Percentiles rank a stretch among this genome's conserved stretches.
phyloP scores from a whole-genome alignment of 164 flowering plant species.

The Cinnamomum chago region DNA sequence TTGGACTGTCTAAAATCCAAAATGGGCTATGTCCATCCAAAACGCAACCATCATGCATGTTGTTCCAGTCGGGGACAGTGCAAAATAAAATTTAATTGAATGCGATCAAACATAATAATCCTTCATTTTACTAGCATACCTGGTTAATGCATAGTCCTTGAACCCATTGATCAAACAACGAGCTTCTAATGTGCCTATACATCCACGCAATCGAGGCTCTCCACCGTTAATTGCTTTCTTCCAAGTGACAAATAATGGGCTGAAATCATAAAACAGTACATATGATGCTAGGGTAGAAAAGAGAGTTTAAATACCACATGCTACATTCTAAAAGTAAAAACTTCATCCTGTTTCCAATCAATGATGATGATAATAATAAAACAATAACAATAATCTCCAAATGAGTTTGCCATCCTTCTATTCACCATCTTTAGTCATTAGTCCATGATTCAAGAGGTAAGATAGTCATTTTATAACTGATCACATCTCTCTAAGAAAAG shows the following conservation, averaged over 20 bases:
- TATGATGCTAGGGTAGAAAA: not conserved
- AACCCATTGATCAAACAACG: slow-evolving; percentile 79
- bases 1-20: too few species aligned
- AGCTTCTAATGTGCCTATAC: slow-evolving; percentile 94
- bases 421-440: not conserved
- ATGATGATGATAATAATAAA: too few species aligned
- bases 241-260: slow-evolving; percentile 99
- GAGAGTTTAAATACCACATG: not conserved
- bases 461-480: too few species aligned
- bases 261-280: slow-evolving; percentile 25
- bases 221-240: slow-evolving; percentile 86
- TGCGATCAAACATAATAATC: not conserved
- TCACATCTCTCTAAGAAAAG: too few species aligned
- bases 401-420: not conserved
- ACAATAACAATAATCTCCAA: too few species aligned
- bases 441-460: not conserved
- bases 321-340: too few species aligned
- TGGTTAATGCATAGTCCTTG: slow-evolving; percentile 87
- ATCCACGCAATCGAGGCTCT: slow-evolving; percentile 96
- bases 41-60: too few species aligned
- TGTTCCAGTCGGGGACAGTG: too few species aligned
- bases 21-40: too few species aligned
- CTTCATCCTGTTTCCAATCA: too few species aligned
- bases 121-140: slow-evolving; percentile 36
- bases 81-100: too few species aligned